Evolutionary conservation across 140 eudicot genomes (phyloP), one percentile per base, ranked within the genome.

Genomic region (Oenanthe javanica): DNA sequence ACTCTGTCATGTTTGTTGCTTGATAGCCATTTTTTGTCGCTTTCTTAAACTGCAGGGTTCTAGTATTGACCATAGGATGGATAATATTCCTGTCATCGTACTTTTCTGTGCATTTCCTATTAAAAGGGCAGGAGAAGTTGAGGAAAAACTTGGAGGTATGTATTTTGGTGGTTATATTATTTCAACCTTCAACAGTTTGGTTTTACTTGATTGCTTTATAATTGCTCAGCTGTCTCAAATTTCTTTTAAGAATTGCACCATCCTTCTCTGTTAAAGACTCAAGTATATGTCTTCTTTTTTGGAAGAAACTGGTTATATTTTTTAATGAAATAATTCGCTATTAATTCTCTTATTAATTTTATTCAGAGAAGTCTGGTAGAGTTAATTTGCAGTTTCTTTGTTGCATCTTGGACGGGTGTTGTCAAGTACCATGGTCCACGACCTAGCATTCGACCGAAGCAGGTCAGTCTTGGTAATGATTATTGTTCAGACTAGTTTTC

Each of bases 391-490:
- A 86, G 98, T 84, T 92, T 94, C 86, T 94, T 94, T 88, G 98
- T 94, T 81, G 98, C 98, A 74, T 94, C 98, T 25, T 94, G 97
- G 97, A 92, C 98, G 49, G 98, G 98, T 74, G 98, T 92, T 81
- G 96, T 94, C 82, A 92, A 87, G 76, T 94, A 90, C 83, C 98
- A 94, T 87, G 98, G 97, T 49, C 97, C 97, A 66, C 89, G 96
- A 75, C 98, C 98, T 16, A 90, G 92, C 72, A 88, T 88, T 83
- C 87, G 97, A 81, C 96, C 98, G 19, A 92, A 90, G 84, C 97
- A 94, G 96, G 98, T 91, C 81, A 23, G 72, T 67, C 67, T 67
- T 81, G 46, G 21, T 25, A 75, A 4, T 63, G 38, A 9, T 64
- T 23, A 21, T 64, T 3, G 31, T 78, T 42, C 19, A 21, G 0